Evolutionary conservation across 495 filamentous ascomycete genomes (phyloP).

Genomic region (Neurospora discreta): DNA sequence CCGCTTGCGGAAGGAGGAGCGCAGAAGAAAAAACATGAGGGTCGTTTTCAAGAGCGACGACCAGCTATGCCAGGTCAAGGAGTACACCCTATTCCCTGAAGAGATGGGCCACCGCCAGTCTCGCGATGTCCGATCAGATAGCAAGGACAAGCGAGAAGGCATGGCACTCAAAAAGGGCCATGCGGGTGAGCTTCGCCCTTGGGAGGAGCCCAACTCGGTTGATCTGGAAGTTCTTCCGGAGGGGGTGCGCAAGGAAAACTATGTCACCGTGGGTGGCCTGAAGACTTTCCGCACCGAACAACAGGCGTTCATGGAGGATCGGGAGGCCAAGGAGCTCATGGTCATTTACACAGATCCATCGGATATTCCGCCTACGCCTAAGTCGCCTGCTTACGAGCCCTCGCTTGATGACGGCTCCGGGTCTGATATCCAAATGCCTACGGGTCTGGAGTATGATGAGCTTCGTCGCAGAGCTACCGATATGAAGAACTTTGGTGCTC

Average conservation of each 20-base stretch:
- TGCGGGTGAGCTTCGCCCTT: slow-evolving; percentile 43
- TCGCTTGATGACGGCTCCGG: slow-evolving; percentile 1
- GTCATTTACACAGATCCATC: slow-evolving; percentile 61
- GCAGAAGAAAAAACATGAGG: slow-evolving; percentile 56
- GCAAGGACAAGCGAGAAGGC: slow-evolving; percentile 45
- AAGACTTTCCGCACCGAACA: slow-evolving; percentile 50
- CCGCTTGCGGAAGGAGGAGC: slow-evolving; percentile 67
- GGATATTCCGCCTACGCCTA: slow-evolving; percentile 68
- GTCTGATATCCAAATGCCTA: slow-evolving; percentile 8
- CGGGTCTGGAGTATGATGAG: slow-evolving; percentile 17
- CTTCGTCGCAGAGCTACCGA: slow-evolving; percentile 18
- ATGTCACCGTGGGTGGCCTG: slow-evolving; percentile 52
- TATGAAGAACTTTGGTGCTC: slow-evolving; percentile 3
- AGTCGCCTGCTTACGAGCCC: slow-evolving; percentile 47
- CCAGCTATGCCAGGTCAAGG: slow-evolving; percentile 56
- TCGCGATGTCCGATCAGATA: slow-evolving; percentile 56
- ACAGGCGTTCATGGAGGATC: slow-evolving; percentile 54
- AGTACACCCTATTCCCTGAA: slow-evolving; percentile 70
- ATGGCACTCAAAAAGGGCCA: slow-evolving; percentile 60
- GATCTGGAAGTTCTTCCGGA: slow-evolving; percentile 44
- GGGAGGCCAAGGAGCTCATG: slow-evolving; percentile 73
- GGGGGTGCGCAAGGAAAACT: slow-evolving; percentile 43
- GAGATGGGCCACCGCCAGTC: slow-evolving; percentile 65
- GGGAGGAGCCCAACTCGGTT: slow-evolving; percentile 30
- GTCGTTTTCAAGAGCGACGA: slow-evolving; percentile 58